Evolutionary conservation across 2,329 filamentous ascomycete genomes (phyloP).

Genomic region (Nigrospora oryzae): DNA sequence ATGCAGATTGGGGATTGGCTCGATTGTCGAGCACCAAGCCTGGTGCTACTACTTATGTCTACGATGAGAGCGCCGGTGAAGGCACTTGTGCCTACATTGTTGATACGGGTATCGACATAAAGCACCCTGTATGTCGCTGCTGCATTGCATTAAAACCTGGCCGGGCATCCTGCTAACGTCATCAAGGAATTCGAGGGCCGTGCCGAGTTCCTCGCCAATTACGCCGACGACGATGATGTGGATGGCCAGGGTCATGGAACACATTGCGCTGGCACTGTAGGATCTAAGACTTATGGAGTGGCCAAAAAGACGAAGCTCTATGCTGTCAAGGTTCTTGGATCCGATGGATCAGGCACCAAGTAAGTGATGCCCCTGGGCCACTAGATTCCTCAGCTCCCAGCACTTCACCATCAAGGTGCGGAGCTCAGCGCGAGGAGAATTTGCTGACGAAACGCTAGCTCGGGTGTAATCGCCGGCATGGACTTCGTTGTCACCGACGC

Average conservation of each 20-base stretch:
- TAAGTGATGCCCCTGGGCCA: conserved; percentile 17
- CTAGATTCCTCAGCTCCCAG: neutral
- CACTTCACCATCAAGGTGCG: neutral
- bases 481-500: conserved; percentile 30
- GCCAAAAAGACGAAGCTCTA: conserved; percentile 32
- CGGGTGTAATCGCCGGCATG: conserved; percentile 33
- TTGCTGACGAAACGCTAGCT: conserved; percentile 33
- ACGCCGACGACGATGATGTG: conserved; percentile 21
- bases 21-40: conserved; percentile 31
- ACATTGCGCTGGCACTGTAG: conserved; percentile 36
- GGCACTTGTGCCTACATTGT: conserved; percentile 42
- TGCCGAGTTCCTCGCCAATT: conserved; percentile 24
- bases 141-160: neutral
- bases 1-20: conserved; percentile 34
- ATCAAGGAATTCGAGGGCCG: conserved; percentile 31
- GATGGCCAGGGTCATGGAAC: conserved; percentile 36
- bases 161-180: conserved; percentile 5
- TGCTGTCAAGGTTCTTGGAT: conserved; percentile 36
- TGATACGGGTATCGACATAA: conserved; percentile 42
- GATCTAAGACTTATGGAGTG: conserved; percentile 33
- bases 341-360: conserved; percentile 26
- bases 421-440: conserved; percentile 29
- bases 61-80: conserved; percentile 30
- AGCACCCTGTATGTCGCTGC: conserved; percentile 24
- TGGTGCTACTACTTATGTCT: conserved; percentile 26